Conservation (phyloP, 208 protist genomes). For the Novymonas esmeraldas region DNA sequence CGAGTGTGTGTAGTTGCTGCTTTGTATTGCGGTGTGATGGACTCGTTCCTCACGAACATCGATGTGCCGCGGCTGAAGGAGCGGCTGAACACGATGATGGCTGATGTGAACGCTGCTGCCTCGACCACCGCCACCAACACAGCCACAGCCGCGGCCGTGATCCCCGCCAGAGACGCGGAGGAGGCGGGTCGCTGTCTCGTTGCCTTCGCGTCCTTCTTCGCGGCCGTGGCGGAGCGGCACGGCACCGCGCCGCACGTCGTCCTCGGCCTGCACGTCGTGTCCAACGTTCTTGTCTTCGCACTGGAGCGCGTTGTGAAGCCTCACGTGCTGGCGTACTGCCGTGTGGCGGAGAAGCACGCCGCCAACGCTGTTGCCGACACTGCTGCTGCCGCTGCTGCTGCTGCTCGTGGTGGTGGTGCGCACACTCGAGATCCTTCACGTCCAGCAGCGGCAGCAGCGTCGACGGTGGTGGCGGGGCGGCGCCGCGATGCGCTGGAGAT, state of each 20-base stretch:
- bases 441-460: neutral
- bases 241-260: conserved; percentile 54
- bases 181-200: conserved; percentile 48
- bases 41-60: conserved; percentile 25
- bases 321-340: conserved; percentile 45
- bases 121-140: neutral
- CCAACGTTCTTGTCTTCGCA: conserved; percentile 71
- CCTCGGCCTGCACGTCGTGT: conserved; percentile 73
- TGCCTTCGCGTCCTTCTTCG: conserved; percentile 54
- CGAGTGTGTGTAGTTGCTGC: no score
- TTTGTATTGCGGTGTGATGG: neutral
- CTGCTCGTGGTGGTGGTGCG: no score
- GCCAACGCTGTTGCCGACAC: neutral
- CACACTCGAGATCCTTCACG: neutral
- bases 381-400: neutral
- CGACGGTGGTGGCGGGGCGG: neutral
- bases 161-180: conserved; percentile 23
- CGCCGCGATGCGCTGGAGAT: conserved; percentile 29
- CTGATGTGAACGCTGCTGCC: conserved; percentile 13
- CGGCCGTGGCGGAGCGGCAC: conserved; percentile 37
- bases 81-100: conserved; percentile 32
- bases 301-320: conserved; percentile 73
- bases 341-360: conserved; percentile 20
- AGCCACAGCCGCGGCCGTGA: neutral
- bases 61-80: conserved; percentile 18